Base-by-base conservation (phyloP, 768 basidiomycete species). In the Pisolithus marmoratus region DNA sequence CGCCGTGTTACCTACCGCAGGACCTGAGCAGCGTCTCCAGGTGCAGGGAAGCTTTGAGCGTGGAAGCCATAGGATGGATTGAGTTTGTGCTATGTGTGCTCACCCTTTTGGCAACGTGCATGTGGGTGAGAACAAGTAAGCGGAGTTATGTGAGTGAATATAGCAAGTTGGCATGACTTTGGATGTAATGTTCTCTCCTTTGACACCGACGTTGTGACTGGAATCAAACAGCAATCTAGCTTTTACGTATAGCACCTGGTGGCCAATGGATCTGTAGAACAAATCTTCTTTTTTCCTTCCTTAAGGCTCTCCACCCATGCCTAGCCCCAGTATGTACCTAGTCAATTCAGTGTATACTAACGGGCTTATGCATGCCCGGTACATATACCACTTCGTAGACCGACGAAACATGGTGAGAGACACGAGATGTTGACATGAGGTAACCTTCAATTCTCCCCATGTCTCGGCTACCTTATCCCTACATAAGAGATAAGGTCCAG, bases 61-160 rank as follows among this genome's bases (percentile, higher is more conserved):
- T 88, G 7, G 84, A 86, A 65, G 83, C 83, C 1, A 63, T 90
- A 15, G 86, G 85, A 5, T 90, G 88, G 87, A 79, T 83, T 46
- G 85, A 87, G 57, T 83, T 88, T 54, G 77, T 74, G 7, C 64
- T 90, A 19, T 84, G 83, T 59, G 49, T 74, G 11, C 50, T 83
- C 54, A 80, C 84, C 7, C 64, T 86, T 40, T 49, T 76, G 5
- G 72, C 74, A 29, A 85, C 86, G 12, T 75, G 80, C 42, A 62
- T 75, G 58, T 81, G 79, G 79, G 63, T 79, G 60, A 70, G 71
- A 19, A 59, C 64, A 40, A 67, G 70, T 37, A 62, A 69, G 57
- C 65, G 69, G 53, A 67, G 64, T 56, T 74, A 65, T 54, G 69
- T 75, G 56, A 67, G 70, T 57, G 75, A 71, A 63, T 76, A 74